Evolutionary conservation across 352 stramenopile genomes (phyloP).

Genomic region (Globisporangium cederbergense): DNA sequence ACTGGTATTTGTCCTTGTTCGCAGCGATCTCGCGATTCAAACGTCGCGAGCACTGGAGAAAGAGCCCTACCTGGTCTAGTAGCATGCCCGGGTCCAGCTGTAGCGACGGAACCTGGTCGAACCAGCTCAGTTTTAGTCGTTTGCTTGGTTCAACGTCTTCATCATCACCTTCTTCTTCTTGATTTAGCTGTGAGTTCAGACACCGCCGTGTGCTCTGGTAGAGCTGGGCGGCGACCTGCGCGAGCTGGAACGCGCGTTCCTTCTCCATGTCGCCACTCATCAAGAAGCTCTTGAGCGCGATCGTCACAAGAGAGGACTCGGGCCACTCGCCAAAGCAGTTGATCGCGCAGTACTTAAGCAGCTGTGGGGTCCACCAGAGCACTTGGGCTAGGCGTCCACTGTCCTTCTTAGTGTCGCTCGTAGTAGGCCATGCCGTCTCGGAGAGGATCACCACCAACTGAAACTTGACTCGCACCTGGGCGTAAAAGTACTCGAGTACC

Average conservation of each 20-base stretch:
- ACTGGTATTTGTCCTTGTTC: constrained; percentile 31
- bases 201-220: constrained; percentile 29
- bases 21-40: constrained; percentile 28
- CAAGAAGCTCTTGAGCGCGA: constrained; percentile 44
- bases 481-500: constrained; percentile 49
- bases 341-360: constrained; percentile 39
- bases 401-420: not conserved
- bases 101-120: constrained; percentile 14
- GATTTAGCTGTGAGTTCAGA: not conserved
- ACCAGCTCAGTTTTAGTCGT: not conserved
- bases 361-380: constrained; percentile 35
- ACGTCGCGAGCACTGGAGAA: constrained; percentile 26
- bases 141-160: not conserved
- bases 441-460: constrained; percentile 54
- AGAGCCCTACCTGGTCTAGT: constrained; percentile 51
- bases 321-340: constrained; percentile 45
- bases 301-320: constrained; percentile 30
- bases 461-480: constrained; percentile 34
- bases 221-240: constrained; percentile 37
- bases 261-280: constrained; percentile 20
- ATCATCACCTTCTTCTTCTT: too few relatives aligned
- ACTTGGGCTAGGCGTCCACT: constrained; percentile 17
- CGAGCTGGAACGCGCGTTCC: constrained; percentile 31
- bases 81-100: constrained; percentile 45
- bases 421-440: not conserved